A percentile compares a stretch with the other conserved stretches of the same genome.
Conservation (phyloP, 768 basidiomycete species). For the Boletus barrowsii region DNA sequence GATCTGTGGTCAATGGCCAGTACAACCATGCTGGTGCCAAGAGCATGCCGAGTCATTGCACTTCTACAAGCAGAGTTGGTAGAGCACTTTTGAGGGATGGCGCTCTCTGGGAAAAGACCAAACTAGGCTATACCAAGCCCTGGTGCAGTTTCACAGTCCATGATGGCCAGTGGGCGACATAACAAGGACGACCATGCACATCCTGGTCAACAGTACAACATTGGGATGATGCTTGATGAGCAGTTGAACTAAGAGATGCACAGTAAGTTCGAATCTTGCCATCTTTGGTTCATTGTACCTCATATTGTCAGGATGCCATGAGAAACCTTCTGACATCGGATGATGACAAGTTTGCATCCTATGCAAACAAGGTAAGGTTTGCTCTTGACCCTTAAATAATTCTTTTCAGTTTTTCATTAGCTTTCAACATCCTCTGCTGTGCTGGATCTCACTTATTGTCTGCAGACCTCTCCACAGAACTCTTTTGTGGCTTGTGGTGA, state of each 20-base stretch:
- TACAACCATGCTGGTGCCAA: conserved; percentile 77
- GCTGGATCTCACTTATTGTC: conserved; percentile 85
- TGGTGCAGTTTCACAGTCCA: conserved; percentile 49
- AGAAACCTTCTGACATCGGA: conserved; percentile 83
- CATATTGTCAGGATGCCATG: conserved; percentile 66
- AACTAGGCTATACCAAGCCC: conserved; percentile 54
- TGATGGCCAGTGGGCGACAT: conserved; percentile 52
- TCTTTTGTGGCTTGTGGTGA: conserved; percentile 59
- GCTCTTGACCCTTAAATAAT: background rate
- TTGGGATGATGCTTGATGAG: conserved; percentile 90
- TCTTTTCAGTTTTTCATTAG: conserved; percentile 32
- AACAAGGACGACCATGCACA: conserved; percentile 56
- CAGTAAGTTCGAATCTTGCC: conserved; percentile 49
- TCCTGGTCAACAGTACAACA: conserved; percentile 67
- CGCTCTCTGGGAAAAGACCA: conserved; percentile 61
- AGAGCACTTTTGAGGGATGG: conserved; percentile 69
- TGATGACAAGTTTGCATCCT: conserved; percentile 79
- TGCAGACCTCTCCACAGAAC: conserved; percentile 71
- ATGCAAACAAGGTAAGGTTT: conserved; percentile 57
- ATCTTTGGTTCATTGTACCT: conserved; percentile 13
- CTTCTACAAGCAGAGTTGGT: conserved; percentile 82
- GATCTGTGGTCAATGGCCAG: conserved; percentile 46
- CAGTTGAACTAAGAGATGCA: conserved; percentile 94
- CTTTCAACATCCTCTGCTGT: conserved; percentile 89
- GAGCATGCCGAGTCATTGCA: conserved; percentile 90